These are phyloP conservation scores for Suillus luteus DNA, from an alignment of 768 basidiomycete genomes.

Conservation along the genomic window DNA sequence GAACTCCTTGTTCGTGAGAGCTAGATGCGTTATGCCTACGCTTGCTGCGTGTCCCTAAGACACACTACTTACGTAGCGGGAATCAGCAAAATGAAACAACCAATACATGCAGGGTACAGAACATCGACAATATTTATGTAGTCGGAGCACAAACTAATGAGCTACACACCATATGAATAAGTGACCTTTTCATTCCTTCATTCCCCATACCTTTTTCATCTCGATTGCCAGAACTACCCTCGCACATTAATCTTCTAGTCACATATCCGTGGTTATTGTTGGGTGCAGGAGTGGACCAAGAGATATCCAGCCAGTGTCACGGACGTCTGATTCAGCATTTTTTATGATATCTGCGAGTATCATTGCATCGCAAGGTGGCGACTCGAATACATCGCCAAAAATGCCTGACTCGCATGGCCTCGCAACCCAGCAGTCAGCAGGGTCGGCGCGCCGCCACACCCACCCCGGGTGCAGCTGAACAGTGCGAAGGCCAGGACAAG, in stretches of 20 bases:
- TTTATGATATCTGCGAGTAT: background rate
- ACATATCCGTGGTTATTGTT: background rate
- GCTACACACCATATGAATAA: background rate
- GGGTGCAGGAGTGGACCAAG: background rate
- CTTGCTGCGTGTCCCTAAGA: no score
- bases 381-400: background rate
- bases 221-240: background rate
- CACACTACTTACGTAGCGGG: no score
- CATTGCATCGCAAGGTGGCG: background rate
- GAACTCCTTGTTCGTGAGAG: no score
- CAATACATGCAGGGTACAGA: no score
- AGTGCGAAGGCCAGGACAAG: slow-evolving; percentile 40
- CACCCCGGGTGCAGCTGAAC: slow-evolving; percentile 44
- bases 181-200: background rate
- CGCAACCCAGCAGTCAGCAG: background rate
- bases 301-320: background rate
- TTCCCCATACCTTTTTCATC: background rate
- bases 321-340: background rate
- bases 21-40: no score
- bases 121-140: background rate
- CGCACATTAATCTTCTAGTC: background rate
- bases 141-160: background rate
- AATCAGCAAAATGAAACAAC: no score
- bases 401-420: background rate
- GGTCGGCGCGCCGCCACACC: slow-evolving; percentile 38